phyloP scores from a whole-genome alignment of 768 basidiomycete genomes.

The Tephrocybe sp. region DNA sequence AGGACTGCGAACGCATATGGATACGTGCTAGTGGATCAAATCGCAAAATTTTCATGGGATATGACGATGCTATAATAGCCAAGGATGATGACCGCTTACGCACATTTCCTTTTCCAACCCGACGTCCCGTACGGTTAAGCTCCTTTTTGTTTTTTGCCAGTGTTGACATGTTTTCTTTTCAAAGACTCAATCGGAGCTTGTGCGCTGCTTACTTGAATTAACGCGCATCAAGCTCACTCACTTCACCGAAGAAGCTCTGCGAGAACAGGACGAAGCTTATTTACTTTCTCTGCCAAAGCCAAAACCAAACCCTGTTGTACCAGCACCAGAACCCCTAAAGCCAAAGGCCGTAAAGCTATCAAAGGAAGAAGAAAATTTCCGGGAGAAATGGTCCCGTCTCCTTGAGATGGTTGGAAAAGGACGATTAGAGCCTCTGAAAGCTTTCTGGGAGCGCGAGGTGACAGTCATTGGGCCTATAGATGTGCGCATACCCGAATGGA shows the following conservation, averaged over 20 bases:
- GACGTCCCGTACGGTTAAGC: conserved; percentile 79
- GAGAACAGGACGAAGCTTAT: conserved; percentile 85
- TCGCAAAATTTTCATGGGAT: conserved; percentile 86
- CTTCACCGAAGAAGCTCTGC: conserved; percentile 82
- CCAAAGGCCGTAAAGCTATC: conserved; percentile 60
- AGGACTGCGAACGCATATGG: conserved; percentile 87
- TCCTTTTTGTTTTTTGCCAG: neutral
- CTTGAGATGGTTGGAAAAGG: conserved; percentile 93
- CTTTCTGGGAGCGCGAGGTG: conserved; percentile 81
- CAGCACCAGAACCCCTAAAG: conserved; percentile 41
- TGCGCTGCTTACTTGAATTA: conserved; percentile 85
- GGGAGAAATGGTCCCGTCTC: conserved; percentile 81
- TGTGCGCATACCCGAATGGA: conserved; percentile 68
- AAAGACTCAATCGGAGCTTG: conserved; percentile 90
- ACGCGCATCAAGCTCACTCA: conserved; percentile 83
- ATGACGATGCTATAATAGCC: conserved; percentile 72
- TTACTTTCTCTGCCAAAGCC: conserved; percentile 88
- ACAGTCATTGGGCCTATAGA: conserved; percentile 58
- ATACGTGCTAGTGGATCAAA: conserved; percentile 89
- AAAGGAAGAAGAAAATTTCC: conserved; percentile 76
- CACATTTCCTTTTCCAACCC: conserved; percentile 94
- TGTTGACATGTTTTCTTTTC: neutral
- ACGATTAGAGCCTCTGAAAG: conserved; percentile 73
- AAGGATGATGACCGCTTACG: conserved; percentile 85
- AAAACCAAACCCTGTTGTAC: conserved; percentile 42